Conservation (phyloP, 139 green algal genomes). For the Closterium sp. region DNA sequence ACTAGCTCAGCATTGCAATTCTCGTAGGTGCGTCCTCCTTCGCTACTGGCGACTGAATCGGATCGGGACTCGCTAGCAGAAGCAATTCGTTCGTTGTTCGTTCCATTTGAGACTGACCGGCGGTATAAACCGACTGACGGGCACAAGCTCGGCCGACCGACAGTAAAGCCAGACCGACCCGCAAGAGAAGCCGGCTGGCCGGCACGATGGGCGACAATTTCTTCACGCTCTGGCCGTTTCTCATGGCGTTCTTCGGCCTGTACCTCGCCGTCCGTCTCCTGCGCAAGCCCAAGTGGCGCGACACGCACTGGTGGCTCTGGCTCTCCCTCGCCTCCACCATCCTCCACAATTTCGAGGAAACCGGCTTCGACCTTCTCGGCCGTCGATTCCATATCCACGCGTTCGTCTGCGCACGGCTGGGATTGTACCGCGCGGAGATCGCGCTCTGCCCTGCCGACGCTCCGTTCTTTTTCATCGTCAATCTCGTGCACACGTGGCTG, state of each 20-base stretch:
- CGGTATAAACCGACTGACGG: too few species aligned
- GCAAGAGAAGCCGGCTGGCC: neutral
- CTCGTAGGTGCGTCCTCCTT: too few species aligned
- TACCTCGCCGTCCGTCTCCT: neutral
- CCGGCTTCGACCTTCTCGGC: neutral
- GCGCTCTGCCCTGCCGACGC: neutral
- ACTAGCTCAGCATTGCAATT: too few species aligned
- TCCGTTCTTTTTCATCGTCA: neutral
- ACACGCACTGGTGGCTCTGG: neutral
- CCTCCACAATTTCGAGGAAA: neutral
- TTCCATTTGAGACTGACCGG: too few species aligned
- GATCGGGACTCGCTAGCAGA: too few species aligned
- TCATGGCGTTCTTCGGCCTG: neutral
- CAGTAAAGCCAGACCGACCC: neutral
- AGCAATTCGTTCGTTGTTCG: too few species aligned
- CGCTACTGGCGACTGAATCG: too few species aligned
- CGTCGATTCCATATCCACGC: neutral
- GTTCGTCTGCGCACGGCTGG: neutral
- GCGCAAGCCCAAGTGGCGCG: neutral
- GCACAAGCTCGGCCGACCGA: neutral
- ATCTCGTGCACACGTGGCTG: neutral
- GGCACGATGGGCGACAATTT: neutral
- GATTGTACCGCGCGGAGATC: neutral
- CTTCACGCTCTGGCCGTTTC: neutral
- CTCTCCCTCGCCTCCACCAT: neutral